A percentile compares a stretch with the other conserved stretches of the same genome.
Conservation (phyloP, 441 rosid genomes). For the Populus hybrid region DNA sequence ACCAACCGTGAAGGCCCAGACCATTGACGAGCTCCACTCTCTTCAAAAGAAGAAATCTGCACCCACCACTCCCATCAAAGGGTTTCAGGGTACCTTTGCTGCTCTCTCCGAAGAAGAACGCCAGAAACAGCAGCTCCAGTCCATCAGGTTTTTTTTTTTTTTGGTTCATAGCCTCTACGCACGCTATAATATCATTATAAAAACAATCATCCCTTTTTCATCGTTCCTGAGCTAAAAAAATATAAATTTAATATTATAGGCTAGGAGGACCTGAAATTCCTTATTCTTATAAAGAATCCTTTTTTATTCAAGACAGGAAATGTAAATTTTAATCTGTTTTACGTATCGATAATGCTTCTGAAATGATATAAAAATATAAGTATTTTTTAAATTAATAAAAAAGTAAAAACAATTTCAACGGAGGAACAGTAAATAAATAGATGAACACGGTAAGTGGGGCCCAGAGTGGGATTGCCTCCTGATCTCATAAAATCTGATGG, state of each 20-base stretch:
- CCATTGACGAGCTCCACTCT: conserved; percentile 81
- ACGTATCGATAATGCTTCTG: no score
- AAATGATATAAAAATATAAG: no score
- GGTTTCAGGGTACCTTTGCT: conserved; percentile 39
- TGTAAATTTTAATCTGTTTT: no score
- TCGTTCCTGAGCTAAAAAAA: no score
- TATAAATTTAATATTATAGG: no score
- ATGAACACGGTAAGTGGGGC: neutral
- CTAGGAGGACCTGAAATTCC: no score
- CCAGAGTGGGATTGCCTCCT: neutral
- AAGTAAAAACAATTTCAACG: neutral
- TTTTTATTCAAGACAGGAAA: no score
- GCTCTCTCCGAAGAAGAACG: conserved; percentile 62
- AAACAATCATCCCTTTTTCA: neutral
- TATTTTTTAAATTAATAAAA: neutral
- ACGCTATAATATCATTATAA: neutral
- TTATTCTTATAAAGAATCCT: no score
- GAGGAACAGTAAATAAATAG: neutral
- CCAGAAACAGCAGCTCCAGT: conserved; percentile 73
- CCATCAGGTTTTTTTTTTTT: conserved; percentile 50
- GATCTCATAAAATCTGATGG: no score
- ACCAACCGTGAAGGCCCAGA: conserved; percentile 67
- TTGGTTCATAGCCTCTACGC: neutral
- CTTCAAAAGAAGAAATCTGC: conserved; percentile 74
- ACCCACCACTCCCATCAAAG: conserved; percentile 58